Conservation (phyloP, 345 rosid genomes). For the Gossypioides kirkii region DNA sequence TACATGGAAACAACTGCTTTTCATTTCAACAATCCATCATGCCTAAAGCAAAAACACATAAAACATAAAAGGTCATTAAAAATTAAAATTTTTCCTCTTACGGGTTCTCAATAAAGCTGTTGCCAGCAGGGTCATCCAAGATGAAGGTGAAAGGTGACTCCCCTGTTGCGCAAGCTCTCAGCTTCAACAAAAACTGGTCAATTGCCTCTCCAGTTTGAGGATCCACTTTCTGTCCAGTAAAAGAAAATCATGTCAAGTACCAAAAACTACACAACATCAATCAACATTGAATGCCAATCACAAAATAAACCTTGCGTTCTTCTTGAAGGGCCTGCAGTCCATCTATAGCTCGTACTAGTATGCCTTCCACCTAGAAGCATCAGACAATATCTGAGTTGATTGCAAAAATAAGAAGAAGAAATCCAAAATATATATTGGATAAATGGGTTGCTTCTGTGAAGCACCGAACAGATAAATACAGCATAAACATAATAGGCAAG, state of each 20-base stretch:
- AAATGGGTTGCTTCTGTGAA: neutral
- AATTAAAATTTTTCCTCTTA: conserved; percentile 32
- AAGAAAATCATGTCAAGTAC: conserved; percentile 12
- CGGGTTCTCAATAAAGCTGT: conserved; percentile 95
- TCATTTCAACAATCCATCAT: conserved; percentile 4
- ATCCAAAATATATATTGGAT: neutral
- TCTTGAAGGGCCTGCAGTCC: conserved; percentile 85
- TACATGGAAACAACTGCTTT: neutral
- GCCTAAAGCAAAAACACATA: neutral
- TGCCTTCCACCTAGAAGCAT: conserved; percentile 69
- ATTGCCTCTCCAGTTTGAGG: conserved; percentile 88
- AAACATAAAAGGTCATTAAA: conserved; percentile 8
- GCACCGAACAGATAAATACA: neutral
- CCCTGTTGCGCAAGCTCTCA: conserved; percentile 76
- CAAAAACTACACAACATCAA: neutral
- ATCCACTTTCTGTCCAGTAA: conserved; percentile 61
- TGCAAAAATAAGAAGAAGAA: neutral
- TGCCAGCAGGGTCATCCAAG: conserved; percentile 93
- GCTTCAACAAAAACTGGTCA: conserved; percentile 67
- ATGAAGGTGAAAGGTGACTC: conserved; percentile 60
- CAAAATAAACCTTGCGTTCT: conserved; percentile 65
- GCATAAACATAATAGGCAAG: neutral
- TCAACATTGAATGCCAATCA: neutral
- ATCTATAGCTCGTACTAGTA: conserved; percentile 69
- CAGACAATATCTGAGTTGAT: conserved; percentile 7